Conservation (phyloP, 352 stramenopile species). For the Phytophthora hibernalis region DNA sequence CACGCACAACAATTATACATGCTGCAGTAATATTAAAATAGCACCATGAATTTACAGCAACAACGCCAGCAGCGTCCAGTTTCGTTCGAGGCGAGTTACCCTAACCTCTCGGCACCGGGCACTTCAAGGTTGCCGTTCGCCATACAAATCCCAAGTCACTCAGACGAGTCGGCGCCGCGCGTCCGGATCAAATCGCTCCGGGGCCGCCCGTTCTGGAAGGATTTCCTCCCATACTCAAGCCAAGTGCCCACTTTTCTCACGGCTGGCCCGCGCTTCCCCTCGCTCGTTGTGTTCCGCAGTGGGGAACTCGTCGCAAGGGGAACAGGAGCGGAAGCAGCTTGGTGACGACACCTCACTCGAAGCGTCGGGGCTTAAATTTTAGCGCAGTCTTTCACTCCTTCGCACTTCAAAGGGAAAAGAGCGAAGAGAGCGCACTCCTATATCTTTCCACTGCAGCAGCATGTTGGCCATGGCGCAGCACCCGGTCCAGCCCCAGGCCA, state of each 20-base stretch:
- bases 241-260: slow-evolving; percentile 27
- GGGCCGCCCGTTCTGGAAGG: slow-evolving; percentile 26
- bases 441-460: slow-evolving; percentile 22
- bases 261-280: background rate
- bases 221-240: slow-evolving; percentile 16
- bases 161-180: slow-evolving; percentile 10
- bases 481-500: slow-evolving; percentile 23
- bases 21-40: no score
- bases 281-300: slow-evolving; percentile 40
- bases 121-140: slow-evolving; percentile 18
- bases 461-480: slow-evolving; percentile 37
- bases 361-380: slow-evolving; percentile 31
- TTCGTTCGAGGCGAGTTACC: slow-evolving; percentile 13
- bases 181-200: slow-evolving; percentile 4
- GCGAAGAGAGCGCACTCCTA: slow-evolving; percentile 19
- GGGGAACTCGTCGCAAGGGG: slow-evolving; percentile 32
- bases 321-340: slow-evolving; percentile 37
- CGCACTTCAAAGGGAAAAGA: slow-evolving; percentile 49
- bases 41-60: background rate
- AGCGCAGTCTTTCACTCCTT: slow-evolving; percentile 17
- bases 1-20: background rate
- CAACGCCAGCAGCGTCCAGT: slow-evolving; percentile 1
- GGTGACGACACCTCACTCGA: slow-evolving; percentile 29
- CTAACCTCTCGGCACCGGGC: slow-evolving; percentile 12
- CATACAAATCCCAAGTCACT: slow-evolving; percentile 8